Evolutionary conservation across 768 basidiomycete genomes (phyloP), one percentile per base, ranked within the genome.

Genomic region (Trametopsis cervina): DNA sequence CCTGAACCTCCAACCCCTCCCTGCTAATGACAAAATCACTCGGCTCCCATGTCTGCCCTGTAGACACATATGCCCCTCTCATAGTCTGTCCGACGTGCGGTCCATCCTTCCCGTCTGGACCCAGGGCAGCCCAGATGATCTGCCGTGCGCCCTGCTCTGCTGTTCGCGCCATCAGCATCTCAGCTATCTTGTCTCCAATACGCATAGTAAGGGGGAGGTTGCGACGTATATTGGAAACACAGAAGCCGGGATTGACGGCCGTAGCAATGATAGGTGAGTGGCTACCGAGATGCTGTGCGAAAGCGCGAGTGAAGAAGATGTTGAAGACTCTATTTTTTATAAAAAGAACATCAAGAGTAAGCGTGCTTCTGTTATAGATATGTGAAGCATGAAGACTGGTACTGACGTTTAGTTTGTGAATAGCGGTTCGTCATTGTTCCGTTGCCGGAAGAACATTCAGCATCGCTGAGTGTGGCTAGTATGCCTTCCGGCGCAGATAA

Each of bases 121-220:
- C 61, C 21, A 68, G 52, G 10, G 63, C 65, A 5, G 65, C 59
- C 25, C 63, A 65, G 3, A 69, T 54, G 18, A 72, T 55, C 18
- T 66, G 63, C 33, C 69, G 64, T 46, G 66, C 58, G 6, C 70
- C 71, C 22, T 58, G 38, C 47, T 71, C 68, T 0, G 67, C 55
- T 15, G 63, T 49, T 20, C 64, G 60, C 1, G 61, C 68, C 2
- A 71, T 7, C 21, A 63, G 35, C 0, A 17, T 26, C 45, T 63
- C 62, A 18, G 40, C 26, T 20, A 45, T 20, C 15, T 25, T 40
- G 12, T 35, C 58, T 4, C 2, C 13, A 12, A n/a, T 51, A 0
- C 4, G 39, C 37, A 0, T 51, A 3, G n/a, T 51, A 5, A 18
- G 45, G 22, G 53, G 54, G 4, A 54, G 13, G 18, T 56, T 47